Evolutionary conservation across 139 green algal genomes (phyloP).

Genomic region (Edaphochlamys debaryana): DNA sequence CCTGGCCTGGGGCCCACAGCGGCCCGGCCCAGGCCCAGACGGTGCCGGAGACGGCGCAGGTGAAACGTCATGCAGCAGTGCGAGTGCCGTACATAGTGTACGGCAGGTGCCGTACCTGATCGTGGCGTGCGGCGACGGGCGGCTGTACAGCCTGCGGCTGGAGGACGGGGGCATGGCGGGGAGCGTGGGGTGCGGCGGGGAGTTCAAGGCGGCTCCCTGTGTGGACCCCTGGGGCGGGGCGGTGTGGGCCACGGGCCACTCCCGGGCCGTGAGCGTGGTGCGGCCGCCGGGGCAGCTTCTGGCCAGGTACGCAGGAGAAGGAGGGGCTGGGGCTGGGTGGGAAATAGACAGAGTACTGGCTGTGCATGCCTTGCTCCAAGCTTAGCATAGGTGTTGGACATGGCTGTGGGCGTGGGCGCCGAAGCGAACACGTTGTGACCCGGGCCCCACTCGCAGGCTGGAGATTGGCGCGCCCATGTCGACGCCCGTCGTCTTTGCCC

Average conservation of each 20-base stretch:
- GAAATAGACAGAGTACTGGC: neutral
- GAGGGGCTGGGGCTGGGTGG: neutral
- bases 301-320: neutral
- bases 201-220: constrained; percentile 21
- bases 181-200: constrained; percentile 19
- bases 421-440: no score
- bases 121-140: constrained; percentile 37
- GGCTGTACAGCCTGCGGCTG: constrained; percentile 37
- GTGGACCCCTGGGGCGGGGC: constrained; percentile 35
- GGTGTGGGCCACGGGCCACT: constrained; percentile 41
- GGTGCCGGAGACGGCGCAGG: neutral
- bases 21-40: neutral
- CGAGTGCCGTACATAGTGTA: neutral
- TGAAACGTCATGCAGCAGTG: neutral
- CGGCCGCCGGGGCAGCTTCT: neutral
- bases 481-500: neutral
- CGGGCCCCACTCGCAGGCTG: neutral
- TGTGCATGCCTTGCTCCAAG: no score
- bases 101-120: constrained; percentile 7
- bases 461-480: constrained; percentile 16
- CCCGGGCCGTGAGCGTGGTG: constrained; percentile 18
- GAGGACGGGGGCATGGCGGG: neutral
- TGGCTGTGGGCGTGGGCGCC: no score
- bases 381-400: no score
- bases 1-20: neutral